Percentiles rank a stretch among this genome's conserved stretches.
phyloP scores from a whole-genome alignment of 768 basidiomycete genomes.

The Pluteus cervinus region DNA sequence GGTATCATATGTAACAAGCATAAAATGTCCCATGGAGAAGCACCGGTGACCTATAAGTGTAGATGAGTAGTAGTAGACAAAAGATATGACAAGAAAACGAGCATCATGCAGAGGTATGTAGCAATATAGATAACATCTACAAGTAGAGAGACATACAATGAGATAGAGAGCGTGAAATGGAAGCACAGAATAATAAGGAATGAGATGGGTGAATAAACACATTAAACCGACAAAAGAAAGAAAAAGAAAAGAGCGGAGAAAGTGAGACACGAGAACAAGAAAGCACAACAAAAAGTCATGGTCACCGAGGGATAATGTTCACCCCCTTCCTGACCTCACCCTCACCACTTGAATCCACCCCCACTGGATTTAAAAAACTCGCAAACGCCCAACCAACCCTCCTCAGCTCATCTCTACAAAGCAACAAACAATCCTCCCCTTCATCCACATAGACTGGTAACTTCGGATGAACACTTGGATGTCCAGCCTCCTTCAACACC shows the following conservation, averaged over 20 bases:
- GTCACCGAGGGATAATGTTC: too few species aligned
- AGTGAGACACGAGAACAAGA: slow-evolving; percentile 4
- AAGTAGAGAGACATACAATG: slow-evolving; percentile 1
- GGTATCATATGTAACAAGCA: too few species aligned
- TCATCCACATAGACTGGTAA: slow-evolving; percentile 74
- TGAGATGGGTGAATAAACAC: slow-evolving; percentile 1
- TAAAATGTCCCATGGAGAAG: too few species aligned
- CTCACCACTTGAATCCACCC: slow-evolving; percentile 12
- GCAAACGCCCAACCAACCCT: slow-evolving; percentile 77
- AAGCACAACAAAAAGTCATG: background rate
- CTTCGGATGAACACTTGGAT: slow-evolving; percentile 67
- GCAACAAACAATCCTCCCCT: slow-evolving; percentile 72
- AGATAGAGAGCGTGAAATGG: background rate
- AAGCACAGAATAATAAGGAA: slow-evolving; percentile 3
- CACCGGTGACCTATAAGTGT: too few species aligned
- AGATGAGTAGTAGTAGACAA: too few species aligned
- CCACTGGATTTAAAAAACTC: slow-evolving; percentile 68
- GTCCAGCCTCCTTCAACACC: slow-evolving; percentile 71
- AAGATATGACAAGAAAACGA: too few species aligned
- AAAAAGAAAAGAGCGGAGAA: background rate
- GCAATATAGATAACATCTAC: slow-evolving; percentile 14
- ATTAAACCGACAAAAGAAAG: slow-evolving; percentile 1
- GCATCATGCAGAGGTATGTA: slow-evolving; percentile 33
- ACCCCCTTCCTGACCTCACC: too few species aligned
- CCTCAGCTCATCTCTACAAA: slow-evolving; percentile 52